Conservation (phyloP, 352 stramenopile genomes). For the Sclerospora graminicola region DNA sequence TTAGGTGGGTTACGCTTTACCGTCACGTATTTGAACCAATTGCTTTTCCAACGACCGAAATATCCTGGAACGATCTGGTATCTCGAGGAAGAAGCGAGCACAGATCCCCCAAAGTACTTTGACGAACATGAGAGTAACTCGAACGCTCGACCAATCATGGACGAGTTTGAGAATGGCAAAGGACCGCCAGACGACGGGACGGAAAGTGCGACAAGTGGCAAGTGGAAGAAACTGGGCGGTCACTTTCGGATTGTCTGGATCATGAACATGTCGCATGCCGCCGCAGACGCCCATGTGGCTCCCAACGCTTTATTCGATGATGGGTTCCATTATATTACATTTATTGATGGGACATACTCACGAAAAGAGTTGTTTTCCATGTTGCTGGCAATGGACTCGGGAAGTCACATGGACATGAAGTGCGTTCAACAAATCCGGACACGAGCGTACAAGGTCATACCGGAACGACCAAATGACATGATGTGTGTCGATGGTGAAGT, state of each 20-base stretch:
- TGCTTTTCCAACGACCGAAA: constrained; percentile 36
- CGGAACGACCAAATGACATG: constrained; percentile 26
- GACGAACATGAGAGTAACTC: constrained; percentile 23
- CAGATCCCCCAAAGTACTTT: constrained; percentile 26
- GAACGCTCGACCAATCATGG: constrained; percentile 24
- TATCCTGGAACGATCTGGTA: constrained; percentile 59
- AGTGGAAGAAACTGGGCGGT: constrained; percentile 39
- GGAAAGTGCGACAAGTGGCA: constrained; percentile 3
- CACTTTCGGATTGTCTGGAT: constrained; percentile 52
- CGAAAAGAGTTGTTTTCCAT: constrained; percentile 33
- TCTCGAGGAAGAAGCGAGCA: constrained; percentile 29
- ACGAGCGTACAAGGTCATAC: constrained; percentile 43
- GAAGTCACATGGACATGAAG: constrained; percentile 34
- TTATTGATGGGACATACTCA: constrained; percentile 28
- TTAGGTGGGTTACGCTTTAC: constrained; percentile 62
- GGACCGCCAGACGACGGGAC: constrained; percentile 7
- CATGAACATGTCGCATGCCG: constrained; percentile 52
- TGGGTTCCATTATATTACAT: constrained; percentile 52
- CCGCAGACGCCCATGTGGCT: constrained; percentile 36
- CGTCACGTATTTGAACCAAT: constrained; percentile 41
- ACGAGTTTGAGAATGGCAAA: constrained; percentile 30
- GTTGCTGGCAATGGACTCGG: constrained; percentile 40
- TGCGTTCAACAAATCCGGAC: constrained; percentile 36
- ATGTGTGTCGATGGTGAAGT: constrained; percentile 58
- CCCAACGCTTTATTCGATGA: constrained; percentile 41